Percentiles rank a stretch among this genome's conserved stretches.
phyloP scores from a whole-genome alignment of 2,329 filamentous ascomycete species.

The Fusarium guadeloupense region DNA sequence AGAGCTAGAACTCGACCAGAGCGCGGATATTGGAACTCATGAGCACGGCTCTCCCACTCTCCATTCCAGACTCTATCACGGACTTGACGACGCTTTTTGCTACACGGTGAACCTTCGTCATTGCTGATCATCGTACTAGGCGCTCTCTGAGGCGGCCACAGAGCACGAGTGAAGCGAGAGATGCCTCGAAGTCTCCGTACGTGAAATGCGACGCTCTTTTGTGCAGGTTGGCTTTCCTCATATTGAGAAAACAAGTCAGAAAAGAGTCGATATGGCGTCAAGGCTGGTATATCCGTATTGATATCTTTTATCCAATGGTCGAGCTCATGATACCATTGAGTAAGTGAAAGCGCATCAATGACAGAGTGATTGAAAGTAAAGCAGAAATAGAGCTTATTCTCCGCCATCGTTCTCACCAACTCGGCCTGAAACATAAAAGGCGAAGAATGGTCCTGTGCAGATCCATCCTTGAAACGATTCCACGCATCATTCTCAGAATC shows the following conservation, averaged over 20 bases:
- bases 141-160: slow-evolving; percentile 48
- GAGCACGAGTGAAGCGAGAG: slow-evolving; percentile 44
- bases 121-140: slow-evolving; percentile 49
- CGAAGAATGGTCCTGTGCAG: slow-evolving; percentile 22
- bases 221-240: slow-evolving; percentile 42
- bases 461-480: slow-evolving; percentile 33
- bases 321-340: slow-evolving; percentile 48
- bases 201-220: slow-evolving; percentile 44
- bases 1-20: slow-evolving; percentile 45
- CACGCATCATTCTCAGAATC: slow-evolving; percentile 36
- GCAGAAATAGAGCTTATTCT: slow-evolving; percentile 34
- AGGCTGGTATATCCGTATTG: slow-evolving; percentile 21
- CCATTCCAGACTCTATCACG: slow-evolving; percentile 45
- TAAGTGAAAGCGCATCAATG: slow-evolving; percentile 48
- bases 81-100: slow-evolving; percentile 29
- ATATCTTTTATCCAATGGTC: slow-evolving; percentile 43
- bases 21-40: slow-evolving; percentile 45
- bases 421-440: slow-evolving; percentile 46
- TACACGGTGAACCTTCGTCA: slow-evolving; percentile 37
- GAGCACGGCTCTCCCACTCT: slow-evolving; percentile 39
- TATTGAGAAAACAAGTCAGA: slow-evolving; percentile 47
- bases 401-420: slow-evolving; percentile 36
- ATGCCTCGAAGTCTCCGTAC: slow-evolving; percentile 48
- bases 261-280: slow-evolving; percentile 46
- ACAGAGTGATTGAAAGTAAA: slow-evolving; percentile 50